A percentile compares a stretch with the other conserved stretches of the same genome.
Evolutionary conservation across 176 grass and related monocot genomes (phyloP).

Genomic region (Juncus inflexus): DNA sequence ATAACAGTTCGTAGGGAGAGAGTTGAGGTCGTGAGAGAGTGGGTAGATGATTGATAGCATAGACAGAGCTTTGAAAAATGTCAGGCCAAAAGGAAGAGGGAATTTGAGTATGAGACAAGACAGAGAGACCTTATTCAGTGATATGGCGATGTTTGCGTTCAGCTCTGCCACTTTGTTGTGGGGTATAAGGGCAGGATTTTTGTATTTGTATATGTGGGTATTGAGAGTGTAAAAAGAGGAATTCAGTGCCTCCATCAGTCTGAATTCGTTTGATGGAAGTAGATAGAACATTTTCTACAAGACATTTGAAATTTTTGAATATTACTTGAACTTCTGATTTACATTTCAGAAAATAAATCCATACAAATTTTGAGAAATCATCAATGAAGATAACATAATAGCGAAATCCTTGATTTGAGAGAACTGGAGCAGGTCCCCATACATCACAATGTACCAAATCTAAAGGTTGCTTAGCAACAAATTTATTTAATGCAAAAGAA

Average conservation of each 20-base stretch:
- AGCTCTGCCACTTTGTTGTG: background rate
- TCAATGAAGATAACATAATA: constrained; percentile 8
- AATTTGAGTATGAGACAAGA: background rate
- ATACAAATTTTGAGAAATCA: background rate
- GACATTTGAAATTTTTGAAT: background rate
- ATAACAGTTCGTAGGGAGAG: background rate
- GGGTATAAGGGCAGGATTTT: background rate
- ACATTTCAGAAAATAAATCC: background rate
- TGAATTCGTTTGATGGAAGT: background rate
- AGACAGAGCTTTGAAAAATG: background rate
- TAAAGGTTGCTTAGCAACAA: background rate
- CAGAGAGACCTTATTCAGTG: background rate
- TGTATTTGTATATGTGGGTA: background rate
- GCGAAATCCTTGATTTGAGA: background rate
- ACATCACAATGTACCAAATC: background rate
- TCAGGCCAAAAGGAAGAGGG: background rate
- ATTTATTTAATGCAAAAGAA: background rate
- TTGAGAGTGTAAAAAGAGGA: background rate
- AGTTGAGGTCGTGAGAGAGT: background rate
- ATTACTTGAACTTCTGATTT: too few species aligned
- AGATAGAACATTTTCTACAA: background rate
- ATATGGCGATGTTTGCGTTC: background rate
- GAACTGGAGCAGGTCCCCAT: background rate
- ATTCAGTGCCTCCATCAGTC: background rate
- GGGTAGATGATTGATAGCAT: background rate